Conservation (phyloP, 257 asterid genomes). For the Ehretia macrophylla region DNA sequence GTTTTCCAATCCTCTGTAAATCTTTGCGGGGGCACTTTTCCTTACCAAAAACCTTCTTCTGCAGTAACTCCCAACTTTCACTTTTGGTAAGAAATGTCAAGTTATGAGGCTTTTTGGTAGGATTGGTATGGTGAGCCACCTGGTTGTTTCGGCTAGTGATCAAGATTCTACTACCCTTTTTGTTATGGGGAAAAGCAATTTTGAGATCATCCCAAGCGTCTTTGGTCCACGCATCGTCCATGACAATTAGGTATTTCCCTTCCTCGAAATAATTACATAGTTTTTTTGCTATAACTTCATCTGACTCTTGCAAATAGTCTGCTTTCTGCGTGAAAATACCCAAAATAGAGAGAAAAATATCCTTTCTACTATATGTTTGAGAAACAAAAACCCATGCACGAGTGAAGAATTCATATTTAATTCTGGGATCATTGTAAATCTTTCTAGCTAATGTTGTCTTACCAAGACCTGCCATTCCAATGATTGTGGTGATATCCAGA, state of each 20-base stretch:
- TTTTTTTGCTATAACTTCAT: not conserved
- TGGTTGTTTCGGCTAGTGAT: slow-evolving; percentile 36
- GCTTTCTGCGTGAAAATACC: not conserved
- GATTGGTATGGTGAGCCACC: slow-evolving; percentile 30
- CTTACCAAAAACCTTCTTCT: slow-evolving; percentile 32
- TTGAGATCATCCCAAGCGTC: slow-evolving; percentile 26
- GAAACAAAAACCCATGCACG: slow-evolving; percentile 21
- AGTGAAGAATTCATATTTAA: slow-evolving; percentile 4
- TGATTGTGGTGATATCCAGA: slow-evolving; percentile 10
- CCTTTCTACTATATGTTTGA: slow-evolving; percentile 21
- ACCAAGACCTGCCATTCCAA: slow-evolving; percentile 26
- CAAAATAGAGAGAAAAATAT: slow-evolving; percentile 18
- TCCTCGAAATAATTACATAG: slow-evolving; percentile 8
- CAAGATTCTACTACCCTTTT: slow-evolving; percentile 27
- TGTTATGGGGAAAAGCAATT: slow-evolving; percentile 24
- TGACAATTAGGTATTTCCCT: slow-evolving; percentile 35
- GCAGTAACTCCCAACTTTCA: slow-evolving; percentile 42
- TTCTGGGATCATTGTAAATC: slow-evolving; percentile 3
- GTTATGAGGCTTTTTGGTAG: slow-evolving; percentile 19
- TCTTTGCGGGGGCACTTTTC: slow-evolving; percentile 15
- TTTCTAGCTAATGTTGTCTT: slow-evolving; percentile 13
- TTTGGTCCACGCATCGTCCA: slow-evolving; percentile 47
- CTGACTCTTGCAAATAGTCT: slow-evolving; percentile 10
- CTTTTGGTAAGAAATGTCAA: slow-evolving; percentile 12
- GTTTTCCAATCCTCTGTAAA: slow-evolving; percentile 12